These are phyloP conservation scores for Cymbopogon flexuosus DNA, from an alignment of 202 grass and related monocot species.

Conservation along the genomic window DNA sequence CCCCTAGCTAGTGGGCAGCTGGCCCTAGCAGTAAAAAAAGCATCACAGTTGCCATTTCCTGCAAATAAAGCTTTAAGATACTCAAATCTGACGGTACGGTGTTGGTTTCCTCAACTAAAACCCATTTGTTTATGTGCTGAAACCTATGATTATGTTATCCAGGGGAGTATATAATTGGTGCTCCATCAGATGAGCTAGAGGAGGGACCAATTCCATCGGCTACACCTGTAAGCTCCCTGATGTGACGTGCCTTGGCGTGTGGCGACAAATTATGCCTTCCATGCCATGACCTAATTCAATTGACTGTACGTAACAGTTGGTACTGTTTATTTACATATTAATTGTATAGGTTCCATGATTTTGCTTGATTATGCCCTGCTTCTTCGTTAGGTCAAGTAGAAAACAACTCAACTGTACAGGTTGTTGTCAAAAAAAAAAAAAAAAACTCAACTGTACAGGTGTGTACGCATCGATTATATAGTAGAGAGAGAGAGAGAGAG, in stretches of 20 bases:
- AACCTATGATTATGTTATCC: slow-evolving; percentile 42
- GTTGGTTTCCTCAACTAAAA: slow-evolving; percentile 37
- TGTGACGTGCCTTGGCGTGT: slow-evolving; percentile 21
- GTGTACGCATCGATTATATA: neutral
- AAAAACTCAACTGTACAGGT: neutral
- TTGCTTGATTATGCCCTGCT: neutral
- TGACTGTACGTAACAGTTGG: neutral
- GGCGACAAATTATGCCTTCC: slow-evolving; percentile 30
- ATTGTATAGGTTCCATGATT: neutral
- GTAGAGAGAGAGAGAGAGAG: no score
- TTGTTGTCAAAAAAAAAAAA: no score
- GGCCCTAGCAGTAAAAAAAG: neutral
- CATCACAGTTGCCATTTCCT: neutral
- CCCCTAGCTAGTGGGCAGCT: neutral
- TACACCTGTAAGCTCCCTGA: slow-evolving; percentile 28
- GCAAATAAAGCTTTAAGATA: neutral
- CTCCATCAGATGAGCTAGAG: neutral
- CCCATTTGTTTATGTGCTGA: slow-evolving; percentile 35
- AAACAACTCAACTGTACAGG: neutral
- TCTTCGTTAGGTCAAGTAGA: neutral
- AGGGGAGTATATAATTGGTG: slow-evolving; percentile 16
- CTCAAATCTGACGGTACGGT: slow-evolving; percentile 3
- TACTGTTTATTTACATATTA: neutral
- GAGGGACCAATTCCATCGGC: slow-evolving; percentile 14
- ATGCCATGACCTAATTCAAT: slow-evolving; percentile 27